Conservation (phyloP, 2,329 filamentous ascomycete genomes). For the Fusarium sp. region DNA sequence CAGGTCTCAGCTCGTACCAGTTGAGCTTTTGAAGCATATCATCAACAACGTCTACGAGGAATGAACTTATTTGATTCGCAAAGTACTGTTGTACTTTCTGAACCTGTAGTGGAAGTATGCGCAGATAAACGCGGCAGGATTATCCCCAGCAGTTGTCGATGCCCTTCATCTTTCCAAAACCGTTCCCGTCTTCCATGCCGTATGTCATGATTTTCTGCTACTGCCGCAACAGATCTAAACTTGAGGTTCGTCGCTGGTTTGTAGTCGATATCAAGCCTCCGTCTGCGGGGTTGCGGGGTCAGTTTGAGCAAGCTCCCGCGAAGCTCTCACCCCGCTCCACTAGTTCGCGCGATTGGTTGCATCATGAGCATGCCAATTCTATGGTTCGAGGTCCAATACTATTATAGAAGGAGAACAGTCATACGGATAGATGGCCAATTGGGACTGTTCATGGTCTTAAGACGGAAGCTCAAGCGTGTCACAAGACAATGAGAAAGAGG, state of each 20-base stretch:
- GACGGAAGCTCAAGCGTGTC: neutral
- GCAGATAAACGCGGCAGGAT: neutral
- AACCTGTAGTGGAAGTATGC: no score
- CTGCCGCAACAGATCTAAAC: neutral
- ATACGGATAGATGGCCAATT: neutral
- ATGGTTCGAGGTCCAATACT: neutral
- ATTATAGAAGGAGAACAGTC: neutral
- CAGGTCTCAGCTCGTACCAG: no score
- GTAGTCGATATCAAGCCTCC: neutral
- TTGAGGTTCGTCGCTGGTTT: neutral
- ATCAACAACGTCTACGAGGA: no score
- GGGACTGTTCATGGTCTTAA: neutral
- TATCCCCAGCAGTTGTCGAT: neutral
- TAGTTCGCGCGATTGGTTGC: neutral
- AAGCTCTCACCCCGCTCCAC: neutral
- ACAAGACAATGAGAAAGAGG: neutral
- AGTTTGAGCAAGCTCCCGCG: neutral
- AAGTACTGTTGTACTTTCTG: no score
- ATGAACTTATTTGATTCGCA: no score
- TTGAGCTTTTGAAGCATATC: no score
- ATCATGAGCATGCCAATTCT: neutral
- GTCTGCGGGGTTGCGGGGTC: slow-evolving; percentile 1
- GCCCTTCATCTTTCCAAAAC: neutral
- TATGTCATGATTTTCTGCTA: neutral
- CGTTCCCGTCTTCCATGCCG: neutral